Percentiles rank a stretch among this genome's conserved stretches.
Conservation (phyloP, 2,329 filamentous ascomycete species). For the Colletotrichum eleusines region DNA sequence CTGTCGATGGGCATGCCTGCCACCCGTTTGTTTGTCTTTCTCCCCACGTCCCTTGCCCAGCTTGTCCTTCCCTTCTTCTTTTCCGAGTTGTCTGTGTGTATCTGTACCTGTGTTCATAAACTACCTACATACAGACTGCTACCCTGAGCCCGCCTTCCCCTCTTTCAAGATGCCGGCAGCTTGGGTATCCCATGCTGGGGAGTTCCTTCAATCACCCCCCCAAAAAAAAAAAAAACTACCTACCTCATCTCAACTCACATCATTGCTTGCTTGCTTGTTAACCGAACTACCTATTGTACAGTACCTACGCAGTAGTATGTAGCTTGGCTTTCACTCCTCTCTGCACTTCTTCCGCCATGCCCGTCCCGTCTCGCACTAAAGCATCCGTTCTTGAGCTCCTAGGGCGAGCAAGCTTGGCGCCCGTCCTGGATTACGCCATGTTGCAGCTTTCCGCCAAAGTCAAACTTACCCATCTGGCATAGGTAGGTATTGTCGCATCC, state of each 20-base stretch:
- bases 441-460: neutral
- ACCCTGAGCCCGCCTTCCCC: neutral
- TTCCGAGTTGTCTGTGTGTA: neutral
- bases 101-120: too few species aligned
- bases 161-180: conserved; percentile 5
- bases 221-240: neutral
- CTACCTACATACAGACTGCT: neutral
- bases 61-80: neutral
- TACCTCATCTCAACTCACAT: conserved; percentile 28
- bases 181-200: conserved; percentile 6
- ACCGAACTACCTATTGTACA: neutral
- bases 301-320: neutral
- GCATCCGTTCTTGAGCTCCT: conserved; percentile 13
- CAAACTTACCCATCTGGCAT: conserved; percentile 1
- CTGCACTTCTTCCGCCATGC: conserved; percentile 31
- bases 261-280: neutral
- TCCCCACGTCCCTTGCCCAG: conserved; percentile 1
- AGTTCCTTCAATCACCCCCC: conserved; percentile 18
- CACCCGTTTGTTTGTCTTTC: neutral
- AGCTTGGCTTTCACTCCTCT: conserved; percentile 22
- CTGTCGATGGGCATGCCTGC: conserved; percentile 1
- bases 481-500: neutral
- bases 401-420: conserved; percentile 10
- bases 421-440: conserved; percentile 12
- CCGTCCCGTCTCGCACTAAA: conserved; percentile 30